Evolutionary conservation across 306 rosid species (phyloP).

Genomic region (Gleditsia sinensis): DNA sequence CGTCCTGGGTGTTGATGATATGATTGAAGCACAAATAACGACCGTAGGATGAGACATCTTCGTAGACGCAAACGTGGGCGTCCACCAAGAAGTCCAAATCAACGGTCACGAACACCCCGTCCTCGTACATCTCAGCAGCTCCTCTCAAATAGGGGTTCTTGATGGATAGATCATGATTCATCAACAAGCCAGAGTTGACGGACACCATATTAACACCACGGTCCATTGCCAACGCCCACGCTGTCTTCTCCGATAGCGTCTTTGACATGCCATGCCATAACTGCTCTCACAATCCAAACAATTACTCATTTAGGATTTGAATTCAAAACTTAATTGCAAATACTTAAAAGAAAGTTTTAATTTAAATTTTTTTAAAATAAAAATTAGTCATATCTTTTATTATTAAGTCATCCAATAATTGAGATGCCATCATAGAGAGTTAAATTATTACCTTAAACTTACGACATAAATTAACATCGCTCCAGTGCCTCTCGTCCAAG

Average conservation of each 20-base stretch:
- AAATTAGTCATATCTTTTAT: too few species aligned
- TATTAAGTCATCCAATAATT: too few species aligned
- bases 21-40: slow-evolving; percentile 88
- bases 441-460: slow-evolving; percentile 65
- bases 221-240: slow-evolving; percentile 95
- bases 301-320: too few species aligned
- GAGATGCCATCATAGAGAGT: too few species aligned
- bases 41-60: slow-evolving; percentile 79
- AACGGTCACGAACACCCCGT: slow-evolving; percentile 78
- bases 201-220: slow-evolving; percentile 83
- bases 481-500: slow-evolving; percentile 80
- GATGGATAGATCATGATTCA: slow-evolving; percentile 55
- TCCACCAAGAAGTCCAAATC: slow-evolving; percentile 63
- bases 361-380: too few species aligned
- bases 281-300: slow-evolving; percentile 38
- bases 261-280: slow-evolving; percentile 94
- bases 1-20: slow-evolving; percentile 56
- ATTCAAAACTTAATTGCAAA: too few species aligned
- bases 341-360: too few species aligned
- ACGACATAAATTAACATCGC: slow-evolving; percentile 74
- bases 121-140: slow-evolving; percentile 97
- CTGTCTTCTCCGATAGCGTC: slow-evolving; percentile 77
- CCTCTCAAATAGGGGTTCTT: slow-evolving; percentile 71
- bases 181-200: slow-evolving; percentile 53
- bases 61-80: slow-evolving; percentile 70